These are phyloP conservation scores for Ballota nigra DNA, from an alignment of 257 asterid genomes.

Conservation along the genomic window DNA sequence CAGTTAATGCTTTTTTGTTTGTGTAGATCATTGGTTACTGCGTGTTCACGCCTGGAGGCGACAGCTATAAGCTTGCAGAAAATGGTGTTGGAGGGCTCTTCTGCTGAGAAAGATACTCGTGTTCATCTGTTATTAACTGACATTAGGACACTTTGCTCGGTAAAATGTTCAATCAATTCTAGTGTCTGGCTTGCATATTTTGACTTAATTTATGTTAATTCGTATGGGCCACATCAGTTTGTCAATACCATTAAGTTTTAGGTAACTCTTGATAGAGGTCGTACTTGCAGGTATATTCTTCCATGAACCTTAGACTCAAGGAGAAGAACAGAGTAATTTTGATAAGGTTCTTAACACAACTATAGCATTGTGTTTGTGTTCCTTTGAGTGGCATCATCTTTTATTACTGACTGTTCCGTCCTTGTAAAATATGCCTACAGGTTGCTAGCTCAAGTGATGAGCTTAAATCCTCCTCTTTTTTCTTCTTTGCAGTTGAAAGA, in stretches of 20 bases:
- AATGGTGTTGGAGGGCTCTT: constrained; percentile 41
- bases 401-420: constrained; percentile 11
- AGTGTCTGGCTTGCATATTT: not conserved
- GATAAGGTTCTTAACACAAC: constrained; percentile 46
- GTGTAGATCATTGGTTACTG: constrained; percentile 58
- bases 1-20: constrained; percentile 18
- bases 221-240: not conserved
- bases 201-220: not conserved
- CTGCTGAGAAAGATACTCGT: constrained; percentile 54
- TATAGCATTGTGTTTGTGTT: constrained; percentile 9
- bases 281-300: constrained; percentile 62
- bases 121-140: constrained; percentile 52
- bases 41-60: constrained; percentile 49
- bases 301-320: constrained; percentile 51
- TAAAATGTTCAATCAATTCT: constrained; percentile 35
- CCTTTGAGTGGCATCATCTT: constrained; percentile 9
- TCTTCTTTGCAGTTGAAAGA: constrained; percentile 65
- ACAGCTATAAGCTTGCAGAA: constrained; percentile 46
- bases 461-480: constrained; percentile 57
- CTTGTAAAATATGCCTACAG: constrained; percentile 41
- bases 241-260: constrained; percentile 2
- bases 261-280: constrained; percentile 14
- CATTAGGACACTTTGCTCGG: constrained; percentile 46
- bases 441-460: constrained; percentile 52
- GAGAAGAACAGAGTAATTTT: constrained; percentile 47